Evolutionary conservation across 768 basidiomycete genomes (phyloP).

Genomic region (Cubamyces sp.): DNA sequence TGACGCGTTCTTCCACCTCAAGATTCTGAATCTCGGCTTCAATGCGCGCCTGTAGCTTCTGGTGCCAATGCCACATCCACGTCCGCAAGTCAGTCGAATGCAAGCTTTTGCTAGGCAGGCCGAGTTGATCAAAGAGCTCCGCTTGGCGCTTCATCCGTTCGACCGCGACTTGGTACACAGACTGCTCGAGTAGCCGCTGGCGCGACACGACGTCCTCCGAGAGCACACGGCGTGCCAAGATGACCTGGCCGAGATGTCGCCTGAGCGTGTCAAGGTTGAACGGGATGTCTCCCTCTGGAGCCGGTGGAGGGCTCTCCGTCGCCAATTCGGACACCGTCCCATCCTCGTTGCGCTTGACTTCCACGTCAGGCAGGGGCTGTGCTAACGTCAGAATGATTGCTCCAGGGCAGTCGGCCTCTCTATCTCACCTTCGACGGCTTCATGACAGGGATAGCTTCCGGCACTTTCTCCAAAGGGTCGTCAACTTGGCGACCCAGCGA

Average conservation of each 20-base stretch:
- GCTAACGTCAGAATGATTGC: not conserved
- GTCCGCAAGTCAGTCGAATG: constrained; percentile 56
- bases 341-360: constrained; percentile 25
- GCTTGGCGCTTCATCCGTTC: constrained; percentile 69
- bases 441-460: constrained; percentile 65
- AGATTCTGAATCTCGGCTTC: constrained; percentile 55
- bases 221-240: constrained; percentile 63
- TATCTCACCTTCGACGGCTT: constrained; percentile 42
- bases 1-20: constrained; percentile 39
- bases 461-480: constrained; percentile 55
- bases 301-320: constrained; percentile 29
- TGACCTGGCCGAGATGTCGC: constrained; percentile 65
- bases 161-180: constrained; percentile 82
- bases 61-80: constrained; percentile 92
- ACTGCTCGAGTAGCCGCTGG: constrained; percentile 82
- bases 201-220: constrained; percentile 71
- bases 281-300: constrained; percentile 51
- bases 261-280: constrained; percentile 79
- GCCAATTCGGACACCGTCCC: constrained; percentile 26
- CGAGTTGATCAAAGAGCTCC: constrained; percentile 59
- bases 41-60: constrained; percentile 54
- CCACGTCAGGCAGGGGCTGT: constrained; percentile 23
- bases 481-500: constrained; percentile 42
- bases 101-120: constrained; percentile 51
- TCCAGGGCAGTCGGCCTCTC: not conserved